A percentile compares a stretch with the other conserved stretches of the same genome.
Conservation (phyloP, 208 protist genomes). For the Herpetomonas samuelpessoai region DNA sequence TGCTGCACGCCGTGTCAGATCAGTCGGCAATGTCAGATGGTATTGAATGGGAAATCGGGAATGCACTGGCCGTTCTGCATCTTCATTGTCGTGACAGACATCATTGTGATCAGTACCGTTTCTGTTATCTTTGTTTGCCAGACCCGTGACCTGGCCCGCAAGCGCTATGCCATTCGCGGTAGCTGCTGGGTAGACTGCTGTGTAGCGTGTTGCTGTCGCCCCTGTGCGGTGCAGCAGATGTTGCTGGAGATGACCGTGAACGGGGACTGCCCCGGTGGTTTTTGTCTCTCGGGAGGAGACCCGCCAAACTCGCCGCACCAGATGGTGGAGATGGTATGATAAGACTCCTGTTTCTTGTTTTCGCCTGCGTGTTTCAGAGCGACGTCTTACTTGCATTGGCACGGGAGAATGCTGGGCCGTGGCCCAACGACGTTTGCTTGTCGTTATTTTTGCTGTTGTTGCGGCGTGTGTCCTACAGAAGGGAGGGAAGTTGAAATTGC, state of each 20-base stretch:
- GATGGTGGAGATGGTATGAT: conserved; percentile 22
- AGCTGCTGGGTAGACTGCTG: conserved; percentile 17
- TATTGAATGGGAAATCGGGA: conserved; percentile 17
- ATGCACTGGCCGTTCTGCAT: conserved; percentile 28
- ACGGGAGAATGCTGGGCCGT: too few relatives aligned
- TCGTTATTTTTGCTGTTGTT: too few relatives aligned
- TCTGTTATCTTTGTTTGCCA: conserved; percentile 8
- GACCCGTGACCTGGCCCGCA: conserved; percentile 17
- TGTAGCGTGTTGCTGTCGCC: conserved; percentile 23
- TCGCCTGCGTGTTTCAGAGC: too few relatives aligned
- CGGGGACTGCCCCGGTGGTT: conserved; percentile 55
- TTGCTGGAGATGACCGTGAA: conserved; percentile 59
- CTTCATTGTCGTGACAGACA: neutral
- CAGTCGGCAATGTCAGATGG: conserved; percentile 43
- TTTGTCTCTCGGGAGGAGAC: conserved; percentile 20
- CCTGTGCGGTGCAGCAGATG: conserved; percentile 47
- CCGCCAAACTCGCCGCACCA: conserved; percentile 8
- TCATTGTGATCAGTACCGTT: neutral
- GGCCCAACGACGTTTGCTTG: too few relatives aligned
- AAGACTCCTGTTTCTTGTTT: neutral
- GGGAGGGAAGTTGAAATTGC: too few relatives aligned
- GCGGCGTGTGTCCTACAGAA: too few relatives aligned
- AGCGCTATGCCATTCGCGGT: conserved; percentile 21
- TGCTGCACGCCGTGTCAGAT: conserved; percentile 51
- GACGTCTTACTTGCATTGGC: too few relatives aligned